Conservation (phyloP, 2,329 filamentous ascomycete species). For the Alternaria gaisen region DNA sequence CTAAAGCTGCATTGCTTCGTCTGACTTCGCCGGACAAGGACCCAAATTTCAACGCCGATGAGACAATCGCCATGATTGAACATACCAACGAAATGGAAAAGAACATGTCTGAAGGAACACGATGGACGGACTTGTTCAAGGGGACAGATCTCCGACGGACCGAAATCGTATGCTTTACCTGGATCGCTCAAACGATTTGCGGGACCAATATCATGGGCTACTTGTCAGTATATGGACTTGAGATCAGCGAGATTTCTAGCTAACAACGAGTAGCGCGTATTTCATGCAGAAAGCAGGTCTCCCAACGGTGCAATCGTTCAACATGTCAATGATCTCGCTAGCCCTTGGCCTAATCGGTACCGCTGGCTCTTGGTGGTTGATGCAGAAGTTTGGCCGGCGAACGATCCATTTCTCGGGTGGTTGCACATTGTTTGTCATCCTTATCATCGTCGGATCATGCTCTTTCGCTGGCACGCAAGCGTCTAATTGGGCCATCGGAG, state of each 20-base stretch:
- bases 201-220: constrained; percentile 57
- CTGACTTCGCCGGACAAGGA: constrained; percentile 69
- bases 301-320: constrained; percentile 52
- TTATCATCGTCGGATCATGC: constrained; percentile 82
- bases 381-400: constrained; percentile 80
- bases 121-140: constrained; percentile 82
- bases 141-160: constrained; percentile 79
- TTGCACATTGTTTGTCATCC: constrained; percentile 67
- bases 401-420: constrained; percentile 75
- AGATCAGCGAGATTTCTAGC: not conserved
- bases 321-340: constrained; percentile 63
- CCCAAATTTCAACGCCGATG: constrained; percentile 57
- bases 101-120: constrained; percentile 69
- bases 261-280: constrained; percentile 48
- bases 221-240: constrained; percentile 31
- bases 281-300: constrained; percentile 59
- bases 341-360: constrained; percentile 76
- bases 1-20: constrained; percentile 70
- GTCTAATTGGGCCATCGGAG: constrained; percentile 55
- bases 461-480: constrained; percentile 63
- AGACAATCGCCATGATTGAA: constrained; percentile 85
- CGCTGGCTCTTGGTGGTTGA: constrained; percentile 80
- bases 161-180: constrained; percentile 67
- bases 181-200: constrained; percentile 56
- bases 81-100: constrained; percentile 86